These are phyloP conservation scores for Monosporascus cannonballus DNA, from an alignment of 2,329 filamentous ascomycete species.

Conservation along the genomic window DNA sequence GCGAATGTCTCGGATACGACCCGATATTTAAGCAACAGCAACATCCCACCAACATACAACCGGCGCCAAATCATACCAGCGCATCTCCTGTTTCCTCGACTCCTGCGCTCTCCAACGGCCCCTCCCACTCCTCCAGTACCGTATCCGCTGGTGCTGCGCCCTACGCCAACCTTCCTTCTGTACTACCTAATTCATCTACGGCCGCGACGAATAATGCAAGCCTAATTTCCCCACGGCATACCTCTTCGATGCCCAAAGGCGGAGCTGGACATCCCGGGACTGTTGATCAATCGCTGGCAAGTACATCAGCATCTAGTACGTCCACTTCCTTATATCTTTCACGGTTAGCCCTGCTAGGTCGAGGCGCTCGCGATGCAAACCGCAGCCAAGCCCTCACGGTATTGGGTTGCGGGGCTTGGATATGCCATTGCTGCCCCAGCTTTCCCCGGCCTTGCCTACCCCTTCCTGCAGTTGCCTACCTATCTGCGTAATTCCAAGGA, in stretches of 20 bases:
- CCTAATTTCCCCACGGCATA: slow-evolving; percentile 26
- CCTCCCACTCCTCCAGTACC: slow-evolving; percentile 15
- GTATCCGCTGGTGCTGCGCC: slow-evolving; percentile 17
- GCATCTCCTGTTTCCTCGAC: slow-evolving; percentile 15
- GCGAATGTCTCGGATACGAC: slow-evolving; percentile 80
- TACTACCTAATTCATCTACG: slow-evolving; percentile 18
- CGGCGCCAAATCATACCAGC: slow-evolving; percentile 48
- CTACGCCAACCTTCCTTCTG: slow-evolving; percentile 21
- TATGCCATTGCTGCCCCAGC: no score
- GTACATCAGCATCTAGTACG: slow-evolving; percentile 29
- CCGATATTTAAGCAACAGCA: slow-evolving; percentile 64
- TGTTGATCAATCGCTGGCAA: slow-evolving; percentile 63
- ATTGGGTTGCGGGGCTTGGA: no score
- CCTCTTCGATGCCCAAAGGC: slow-evolving; percentile 28
- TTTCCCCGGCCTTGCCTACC: slow-evolving; percentile 9
- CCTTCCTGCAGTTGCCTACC: slow-evolving; percentile 16
- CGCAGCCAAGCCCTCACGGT: neutral
- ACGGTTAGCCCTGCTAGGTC: slow-evolving; percentile 16
- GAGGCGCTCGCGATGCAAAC: slow-evolving; percentile 31
- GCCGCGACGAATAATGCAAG: slow-evolving; percentile 23
- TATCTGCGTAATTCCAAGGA: slow-evolving; percentile 14
- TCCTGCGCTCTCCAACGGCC: slow-evolving; percentile 16
- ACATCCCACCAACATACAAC: slow-evolving; percentile 66
- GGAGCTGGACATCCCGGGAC: slow-evolving; percentile 50
- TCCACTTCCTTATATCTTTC: slow-evolving; percentile 26